Percentiles rank a stretch among this genome's conserved stretches.
Evolutionary conservation across 1,139 yeast species (phyloP).

Genomic region (Chernovozyma aurita): DNA sequence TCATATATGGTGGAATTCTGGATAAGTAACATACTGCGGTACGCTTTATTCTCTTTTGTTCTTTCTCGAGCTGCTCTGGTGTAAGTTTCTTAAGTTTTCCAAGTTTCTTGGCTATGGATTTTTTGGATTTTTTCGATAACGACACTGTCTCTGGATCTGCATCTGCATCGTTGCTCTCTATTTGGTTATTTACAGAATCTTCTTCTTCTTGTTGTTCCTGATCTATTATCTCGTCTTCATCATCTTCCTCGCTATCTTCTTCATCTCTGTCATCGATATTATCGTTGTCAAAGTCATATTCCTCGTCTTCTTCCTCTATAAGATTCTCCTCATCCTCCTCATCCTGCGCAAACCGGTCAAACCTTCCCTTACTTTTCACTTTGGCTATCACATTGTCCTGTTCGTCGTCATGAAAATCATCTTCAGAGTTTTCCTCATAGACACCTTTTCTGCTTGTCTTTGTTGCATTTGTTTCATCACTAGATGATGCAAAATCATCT

Average conservation of each 20-base stretch:
- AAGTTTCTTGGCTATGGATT: slow-evolving; percentile 9
- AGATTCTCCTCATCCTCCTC: slow-evolving; percentile 8
- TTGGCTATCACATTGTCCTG: neutral
- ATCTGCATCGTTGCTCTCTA: slow-evolving; percentile 12
- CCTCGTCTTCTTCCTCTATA: slow-evolving; percentile 11
- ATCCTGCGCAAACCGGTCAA: neutral
- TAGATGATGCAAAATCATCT: too few relatives aligned
- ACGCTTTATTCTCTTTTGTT: slow-evolving; percentile 54
- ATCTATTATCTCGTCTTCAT: slow-evolving; percentile 8
- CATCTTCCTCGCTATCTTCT: slow-evolving; percentile 10
- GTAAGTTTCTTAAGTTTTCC: slow-evolving; percentile 46
- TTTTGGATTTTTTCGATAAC: too few relatives aligned
- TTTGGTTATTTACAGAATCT: slow-evolving; percentile 5
- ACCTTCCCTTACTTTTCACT: slow-evolving; percentile 10
- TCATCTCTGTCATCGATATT: slow-evolving; percentile 7
- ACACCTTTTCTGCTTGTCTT: too few relatives aligned
- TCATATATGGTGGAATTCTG: slow-evolving; percentile 93
- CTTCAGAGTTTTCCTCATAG: slow-evolving; percentile 15
- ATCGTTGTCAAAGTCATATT: slow-evolving; percentile 9
- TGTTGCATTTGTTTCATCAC: too few relatives aligned
- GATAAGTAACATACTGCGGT: slow-evolving; percentile 93
- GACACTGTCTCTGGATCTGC: neutral
- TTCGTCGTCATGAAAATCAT: slow-evolving; percentile 6
- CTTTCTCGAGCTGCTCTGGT: slow-evolving; percentile 51
- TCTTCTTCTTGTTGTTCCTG: slow-evolving; percentile 13